Conservation (phyloP, 805 yeast genomes). For the Nakazawaea anatomiae region DNA sequence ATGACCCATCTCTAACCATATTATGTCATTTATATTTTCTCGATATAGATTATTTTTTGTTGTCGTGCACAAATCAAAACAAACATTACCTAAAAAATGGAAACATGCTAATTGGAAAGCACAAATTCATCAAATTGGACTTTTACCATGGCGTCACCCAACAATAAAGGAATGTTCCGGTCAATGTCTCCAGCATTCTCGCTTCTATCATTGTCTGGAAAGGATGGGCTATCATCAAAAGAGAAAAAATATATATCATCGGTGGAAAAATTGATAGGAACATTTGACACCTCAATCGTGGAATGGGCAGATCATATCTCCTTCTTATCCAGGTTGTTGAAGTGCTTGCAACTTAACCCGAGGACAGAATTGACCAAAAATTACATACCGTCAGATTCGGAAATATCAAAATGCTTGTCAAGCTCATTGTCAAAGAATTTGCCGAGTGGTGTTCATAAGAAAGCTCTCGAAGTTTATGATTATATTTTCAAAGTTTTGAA, state of each 20-base stretch:
- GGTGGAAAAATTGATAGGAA: slow-evolving; percentile 65
- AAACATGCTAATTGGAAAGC: background rate
- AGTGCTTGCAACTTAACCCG: slow-evolving; percentile 53
- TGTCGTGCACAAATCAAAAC: background rate
- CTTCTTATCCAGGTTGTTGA: slow-evolving; percentile 71
- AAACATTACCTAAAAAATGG: background rate
- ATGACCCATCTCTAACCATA: too few relatives aligned
- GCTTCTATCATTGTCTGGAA: slow-evolving; percentile 8
- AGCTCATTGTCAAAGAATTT: slow-evolving; percentile 73
- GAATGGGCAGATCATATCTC: slow-evolving; percentile 99
- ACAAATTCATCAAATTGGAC: background rate
- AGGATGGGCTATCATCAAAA: slow-evolving; percentile 40
- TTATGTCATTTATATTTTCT: too few relatives aligned
- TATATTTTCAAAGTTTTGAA: slow-evolving; percentile 63
- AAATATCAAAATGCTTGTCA: slow-evolving; percentile 66
- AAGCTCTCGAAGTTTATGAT: slow-evolving; percentile 73
- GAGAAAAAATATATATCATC: slow-evolving; percentile 65
- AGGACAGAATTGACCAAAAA: slow-evolving; percentile 30
- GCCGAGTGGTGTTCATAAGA: slow-evolving; percentile 95
- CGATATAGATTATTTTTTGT: too few relatives aligned
- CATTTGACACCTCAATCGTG: slow-evolving; percentile 67
- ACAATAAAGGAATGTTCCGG: slow-evolving; percentile 13
- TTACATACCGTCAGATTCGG: slow-evolving; percentile 63
- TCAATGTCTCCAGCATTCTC: slow-evolving; percentile 25
- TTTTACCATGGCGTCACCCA: slow-evolving; percentile 24